phyloP scores from a whole-genome alignment of 2,329 filamentous ascomycete genomes.

The Calonectria naviculata region DNA sequence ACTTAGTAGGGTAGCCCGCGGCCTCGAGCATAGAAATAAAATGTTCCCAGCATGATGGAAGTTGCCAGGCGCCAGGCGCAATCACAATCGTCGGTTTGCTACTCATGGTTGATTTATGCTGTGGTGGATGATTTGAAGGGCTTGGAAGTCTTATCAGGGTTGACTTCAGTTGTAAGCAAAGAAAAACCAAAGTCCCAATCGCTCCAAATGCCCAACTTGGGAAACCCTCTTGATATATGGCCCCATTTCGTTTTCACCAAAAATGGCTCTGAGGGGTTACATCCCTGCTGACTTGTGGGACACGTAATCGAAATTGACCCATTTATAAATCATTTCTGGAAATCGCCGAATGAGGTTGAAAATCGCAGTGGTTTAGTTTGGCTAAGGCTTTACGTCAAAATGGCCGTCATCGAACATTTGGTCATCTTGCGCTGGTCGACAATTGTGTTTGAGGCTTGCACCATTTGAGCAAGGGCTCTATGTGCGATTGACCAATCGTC shows the following conservation, averaged over 20 bases:
- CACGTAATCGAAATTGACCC: not conserved
- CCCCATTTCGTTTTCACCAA: not conserved
- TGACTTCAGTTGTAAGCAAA: no score
- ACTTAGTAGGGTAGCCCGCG: not conserved
- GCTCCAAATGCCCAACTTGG: not conserved
- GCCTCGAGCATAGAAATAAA: not conserved
- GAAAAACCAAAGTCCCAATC: no score
- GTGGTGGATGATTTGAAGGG: no score
- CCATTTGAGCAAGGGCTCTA: not conserved
- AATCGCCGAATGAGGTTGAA: not conserved
- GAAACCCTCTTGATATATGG: not conserved
- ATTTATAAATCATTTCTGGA: not conserved
- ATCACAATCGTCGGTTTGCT: not conserved
- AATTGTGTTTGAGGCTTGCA: not conserved
- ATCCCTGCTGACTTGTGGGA: not conserved
- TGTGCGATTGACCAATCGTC: not conserved
- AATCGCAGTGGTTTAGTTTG: not conserved
- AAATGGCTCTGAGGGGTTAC: not conserved
- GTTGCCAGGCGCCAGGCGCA: constrained; percentile 6
- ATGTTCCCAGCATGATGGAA: not conserved
- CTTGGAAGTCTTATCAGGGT: no score
- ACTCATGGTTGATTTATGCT: not conserved
- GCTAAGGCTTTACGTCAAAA: not conserved
- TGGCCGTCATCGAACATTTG: not conserved
- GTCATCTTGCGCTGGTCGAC: no score